Base-by-base conservation (phyloP, 2,329 filamentous ascomycete genomes). In the Zymoseptoria ardabiliae region DNA sequence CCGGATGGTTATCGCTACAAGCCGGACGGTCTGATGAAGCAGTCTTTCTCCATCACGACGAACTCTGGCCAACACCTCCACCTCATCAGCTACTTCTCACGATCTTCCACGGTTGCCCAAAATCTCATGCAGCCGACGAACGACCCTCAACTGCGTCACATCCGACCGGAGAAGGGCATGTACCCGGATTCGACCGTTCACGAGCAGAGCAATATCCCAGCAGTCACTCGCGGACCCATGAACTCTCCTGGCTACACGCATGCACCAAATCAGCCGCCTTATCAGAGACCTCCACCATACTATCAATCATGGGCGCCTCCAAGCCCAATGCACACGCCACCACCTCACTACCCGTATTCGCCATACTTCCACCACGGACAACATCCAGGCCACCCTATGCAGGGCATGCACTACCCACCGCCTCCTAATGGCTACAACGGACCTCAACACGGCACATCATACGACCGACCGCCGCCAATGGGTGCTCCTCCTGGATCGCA, bases 41-140 rank as follows among this genome's bases (percentile, higher is more conserved):
- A 99, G 76, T 97, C 94, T 0, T 99, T 97, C 81, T 97, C 93
- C 77, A 97, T 99, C 77, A 97, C 92, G 21, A 97, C 94, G 1
- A 91, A 89, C 1, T 86, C 82, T 45, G 85, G 91, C 65, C 91
- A 97, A 69, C 94, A 97, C 72, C 85, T 99, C 1, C 94, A 99
- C 77, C 83, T 99, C 55, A 99, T 99, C 77, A 97, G 93, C 69
- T 99, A 99, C 78, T 97, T 92, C 75, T 89, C 91, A 3, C 84
- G 92, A 58, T 89, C 90, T 25, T 85, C 90, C 60, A 85, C 89
- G 3, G 84, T 85, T 35, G 82, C 86, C 25, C 82, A 85, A 60
- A 88, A 88, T 55, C 81, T 97, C 28, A 84, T 85, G 65, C 89
- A 94, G 70, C 94, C 94, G 0, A 89, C 89, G 53, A 87, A 83